Base-by-base conservation (phyloP, 1,284 basidiomycete species). In the Trametes versicolor region DNA sequence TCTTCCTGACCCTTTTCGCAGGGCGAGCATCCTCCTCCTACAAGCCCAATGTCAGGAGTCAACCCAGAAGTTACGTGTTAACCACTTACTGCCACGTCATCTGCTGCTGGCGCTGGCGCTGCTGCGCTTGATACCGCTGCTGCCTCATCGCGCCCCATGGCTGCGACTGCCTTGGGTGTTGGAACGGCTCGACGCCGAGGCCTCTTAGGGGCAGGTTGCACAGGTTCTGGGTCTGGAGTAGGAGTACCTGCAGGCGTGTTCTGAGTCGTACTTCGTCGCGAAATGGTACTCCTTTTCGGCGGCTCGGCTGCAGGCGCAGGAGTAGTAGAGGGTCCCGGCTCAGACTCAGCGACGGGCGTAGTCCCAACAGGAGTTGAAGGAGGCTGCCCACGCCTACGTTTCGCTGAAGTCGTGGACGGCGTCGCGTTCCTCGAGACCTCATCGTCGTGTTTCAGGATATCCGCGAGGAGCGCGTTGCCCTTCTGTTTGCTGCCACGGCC, bases 391-490 rank as follows among this genome's bases (percentile, higher is more conserved):
- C 71, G 68, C 34, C 66, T 72, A 17, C 71, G 65, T 21, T 74
- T 63, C 12, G 69, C 64, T 17, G 70, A 64, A 19, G 65, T 49
- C 4, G 63, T 54, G 60, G 43, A 63, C 12, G 69, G 61, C 1
- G 70, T 72, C 27, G 66, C 69, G 43, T 65, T 70, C 54, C 73
- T 66, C 74, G 81, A 76, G 10, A 92, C 84, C 69, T 93, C 89
- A 60, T 88, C 89, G 76, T 93, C 91, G 69, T 91, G 89, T 77
- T 88, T 84, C 53, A 86, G 82, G 67, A 94, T 94, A 76, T 94
- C 92, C n/a, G 90, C 82, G 63, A 94, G 79, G 49, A 94, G 78
- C 0, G 88, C 92, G 72, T 92, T 93, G 58, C 91, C 90, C 77
- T 89, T 91, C 79, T 88, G 87, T 79, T 91, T 93, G 59, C 84